Conservation (phyloP, 371 early-diverging fungal species). For the Rhizopus arrhizus region DNA sequence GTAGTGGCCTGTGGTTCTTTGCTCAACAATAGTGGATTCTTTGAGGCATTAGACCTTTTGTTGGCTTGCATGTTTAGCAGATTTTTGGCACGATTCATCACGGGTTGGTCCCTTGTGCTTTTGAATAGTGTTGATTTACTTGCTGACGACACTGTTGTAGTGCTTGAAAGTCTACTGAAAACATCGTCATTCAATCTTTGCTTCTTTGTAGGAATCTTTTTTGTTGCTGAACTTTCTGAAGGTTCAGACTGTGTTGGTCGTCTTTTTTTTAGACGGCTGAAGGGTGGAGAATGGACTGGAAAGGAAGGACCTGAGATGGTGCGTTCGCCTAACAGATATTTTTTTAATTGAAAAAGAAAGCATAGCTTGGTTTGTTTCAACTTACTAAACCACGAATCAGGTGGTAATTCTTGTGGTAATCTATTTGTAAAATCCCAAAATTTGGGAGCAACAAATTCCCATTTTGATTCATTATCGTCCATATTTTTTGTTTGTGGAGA, state of each 20-base stretch:
- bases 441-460: slow-evolving; percentile 23
- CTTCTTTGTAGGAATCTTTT: not conserved
- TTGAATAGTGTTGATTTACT: not conserved
- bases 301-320: slow-evolving; percentile 11
- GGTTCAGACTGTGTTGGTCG: not conserved
- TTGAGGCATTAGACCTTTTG: not conserved
- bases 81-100: not conserved
- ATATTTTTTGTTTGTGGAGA: too few species aligned
- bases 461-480: slow-evolving; percentile 8
- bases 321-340: not conserved
- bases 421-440: slow-evolving; percentile 21
- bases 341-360: not conserved
- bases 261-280: not conserved
- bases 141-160: not conserved
- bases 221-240: not conserved
- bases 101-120: not conserved
- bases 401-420: slow-evolving; percentile 7
- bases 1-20: not conserved
- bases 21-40: not conserved
- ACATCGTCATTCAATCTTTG: not conserved
- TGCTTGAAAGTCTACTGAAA: not conserved
- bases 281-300: not conserved
- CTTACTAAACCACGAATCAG: slow-evolving; percentile 28
- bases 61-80: not conserved
- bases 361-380: not conserved